Evolutionary conservation across 371 early-diverging fungal genomes (phyloP).

Genomic region (Choanephora cucurbitarum): DNA sequence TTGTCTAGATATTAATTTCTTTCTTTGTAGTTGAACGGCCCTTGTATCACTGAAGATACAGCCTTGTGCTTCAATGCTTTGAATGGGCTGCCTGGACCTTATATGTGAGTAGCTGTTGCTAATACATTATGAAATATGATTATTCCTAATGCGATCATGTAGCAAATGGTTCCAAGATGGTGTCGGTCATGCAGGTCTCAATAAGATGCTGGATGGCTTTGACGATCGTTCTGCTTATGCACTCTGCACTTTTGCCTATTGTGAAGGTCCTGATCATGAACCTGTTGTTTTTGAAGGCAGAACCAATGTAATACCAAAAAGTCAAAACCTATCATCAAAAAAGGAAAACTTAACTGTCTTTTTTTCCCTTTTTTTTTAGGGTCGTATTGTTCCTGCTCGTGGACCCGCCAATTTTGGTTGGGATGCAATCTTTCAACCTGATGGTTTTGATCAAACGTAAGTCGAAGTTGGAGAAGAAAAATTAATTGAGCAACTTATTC

Average conservation of each 20-base stretch:
- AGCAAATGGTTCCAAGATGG: constrained; percentile 94
- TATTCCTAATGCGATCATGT: constrained; percentile 2
- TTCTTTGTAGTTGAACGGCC: constrained; percentile 73
- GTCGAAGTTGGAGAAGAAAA: no score
- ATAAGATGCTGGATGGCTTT: constrained; percentile 85
- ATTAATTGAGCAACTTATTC: no score
- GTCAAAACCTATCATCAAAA: constrained; percentile 11
- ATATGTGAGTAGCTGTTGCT: no score
- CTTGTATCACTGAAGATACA: constrained; percentile 95
- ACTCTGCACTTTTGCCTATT: constrained; percentile 89
- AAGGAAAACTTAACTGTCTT: no score
- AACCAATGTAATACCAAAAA: constrained; percentile 54
- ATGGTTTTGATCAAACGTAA: constrained; percentile 75
- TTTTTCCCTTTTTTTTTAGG: no score
- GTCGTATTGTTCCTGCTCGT: constrained; percentile 87
- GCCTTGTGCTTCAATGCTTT: constrained; percentile 91
- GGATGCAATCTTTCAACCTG: constrained; percentile 94
- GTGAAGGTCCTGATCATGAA: constrained; percentile 81
- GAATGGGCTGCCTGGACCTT: constrained; percentile 90
- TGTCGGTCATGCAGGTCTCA: constrained; percentile 79
- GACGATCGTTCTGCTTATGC: constrained; percentile 87
- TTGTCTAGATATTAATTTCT: no score
- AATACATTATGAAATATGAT: no score
- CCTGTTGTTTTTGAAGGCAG: constrained; percentile 89
- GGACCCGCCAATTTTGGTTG: constrained; percentile 91